Base-by-base conservation (phyloP, 106 monocot genomes). In the Amphibolis antarctica region DNA sequence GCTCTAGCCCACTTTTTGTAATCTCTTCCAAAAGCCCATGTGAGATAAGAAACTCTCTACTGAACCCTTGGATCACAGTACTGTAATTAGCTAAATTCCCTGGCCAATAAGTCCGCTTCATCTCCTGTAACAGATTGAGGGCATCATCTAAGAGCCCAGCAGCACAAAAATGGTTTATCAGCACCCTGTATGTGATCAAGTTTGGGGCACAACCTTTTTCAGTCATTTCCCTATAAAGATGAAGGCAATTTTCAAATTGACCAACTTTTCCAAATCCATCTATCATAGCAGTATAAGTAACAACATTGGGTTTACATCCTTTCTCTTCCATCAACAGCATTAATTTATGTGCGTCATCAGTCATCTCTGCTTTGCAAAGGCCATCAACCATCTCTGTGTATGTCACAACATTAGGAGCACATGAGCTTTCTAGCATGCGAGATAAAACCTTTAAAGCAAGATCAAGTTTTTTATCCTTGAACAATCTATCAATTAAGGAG, bases 351-450 rank as follows among this genome's bases (percentile, higher is more conserved):
- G 96, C 96, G 71, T 90, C 87, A 1, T 91, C 80, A 29, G 73
- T 79, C 67, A 91, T 91, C 53, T 80, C 86, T 21, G 83, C 69
- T 71, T 87, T 98, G 73, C 90, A 98, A 17, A 98, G 84, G 26
- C 96, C 96, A 68, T 98, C 96, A 63, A 98, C 71, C 96, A 98
- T 98, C 77, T 85, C 90, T 4, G 96, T 98, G 48, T 98, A 98
- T 61, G 86, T 91, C 24, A 98, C 56, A 15, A 91, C 84, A 75
- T 98, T 98, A 29, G 96, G 96, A 67, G 73, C 67, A 73, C 86
- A 86, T 62, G 86, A 84, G 64, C 72, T 82, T 57, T 86, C 84
- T 55, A 98, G 68, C 96, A 98, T 98, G 74, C 77, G 78, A 23
- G 90, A 82, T 31, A 98, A 71, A 60, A 87, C 74, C 50, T 98